These are phyloP conservation scores for Botrytis galanthina DNA, from an alignment of 2,329 filamentous ascomycete genomes.

Conservation along the genomic window DNA sequence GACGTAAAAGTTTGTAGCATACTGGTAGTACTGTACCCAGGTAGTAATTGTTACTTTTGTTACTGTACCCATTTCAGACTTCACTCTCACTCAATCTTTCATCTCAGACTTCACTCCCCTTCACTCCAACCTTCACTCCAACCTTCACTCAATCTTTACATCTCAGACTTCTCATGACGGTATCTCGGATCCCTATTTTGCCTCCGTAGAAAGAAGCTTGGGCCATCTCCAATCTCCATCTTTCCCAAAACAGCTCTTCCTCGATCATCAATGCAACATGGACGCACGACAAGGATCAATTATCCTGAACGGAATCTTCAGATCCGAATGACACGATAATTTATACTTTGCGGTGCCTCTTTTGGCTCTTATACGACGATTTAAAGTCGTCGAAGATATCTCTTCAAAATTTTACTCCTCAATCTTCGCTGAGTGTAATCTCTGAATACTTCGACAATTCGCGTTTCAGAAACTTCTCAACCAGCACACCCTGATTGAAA, in stretches of 20 bases:
- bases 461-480: background rate
- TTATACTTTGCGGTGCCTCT: background rate
- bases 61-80: background rate
- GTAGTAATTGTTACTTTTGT: background rate
- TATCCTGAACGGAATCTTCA: background rate
- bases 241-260: background rate
- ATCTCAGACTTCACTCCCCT: background rate
- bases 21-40: too few relatives aligned
- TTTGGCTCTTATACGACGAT: background rate
- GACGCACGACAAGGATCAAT: conserved; percentile 8
- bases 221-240: background rate
- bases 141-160: background rate
- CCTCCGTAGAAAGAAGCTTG: background rate
- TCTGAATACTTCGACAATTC: background rate
- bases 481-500: background rate
- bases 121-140: background rate
- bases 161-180: background rate
- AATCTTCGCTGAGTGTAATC: background rate
- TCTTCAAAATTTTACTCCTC: background rate
- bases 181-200: background rate
- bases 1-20: background rate
- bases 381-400: background rate
- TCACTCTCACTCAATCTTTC: background rate
- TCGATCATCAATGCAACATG: conserved; percentile 1
- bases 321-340: conserved; percentile 2